These are phyloP conservation scores for Polyporus arcularius DNA, from an alignment of 768 basidiomycete genomes.

Conservation along the genomic window DNA sequence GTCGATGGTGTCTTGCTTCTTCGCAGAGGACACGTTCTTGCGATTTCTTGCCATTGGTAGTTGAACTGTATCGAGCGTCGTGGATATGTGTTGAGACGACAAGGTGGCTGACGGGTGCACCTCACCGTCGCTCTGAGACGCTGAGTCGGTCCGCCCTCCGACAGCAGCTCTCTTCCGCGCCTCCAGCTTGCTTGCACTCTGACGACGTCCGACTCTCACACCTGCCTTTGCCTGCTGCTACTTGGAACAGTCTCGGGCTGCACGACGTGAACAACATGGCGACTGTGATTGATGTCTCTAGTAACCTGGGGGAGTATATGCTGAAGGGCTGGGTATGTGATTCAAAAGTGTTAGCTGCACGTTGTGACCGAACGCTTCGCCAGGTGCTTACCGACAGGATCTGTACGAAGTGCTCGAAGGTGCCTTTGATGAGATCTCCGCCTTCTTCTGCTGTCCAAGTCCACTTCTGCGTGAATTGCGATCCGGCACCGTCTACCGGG, in stretches of 20 bases:
- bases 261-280: conserved; percentile 39
- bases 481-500: conserved; percentile 25
- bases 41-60: conserved; percentile 26
- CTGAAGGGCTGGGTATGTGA: conserved; percentile 71
- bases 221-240: no score
- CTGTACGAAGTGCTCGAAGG: conserved; percentile 59
- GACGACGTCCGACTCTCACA: no score
- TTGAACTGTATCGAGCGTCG: background rate
- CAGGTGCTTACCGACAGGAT: conserved; percentile 67
- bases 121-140: no score
- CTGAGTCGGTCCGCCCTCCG: no score
- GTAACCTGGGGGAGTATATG: conserved; percentile 68
- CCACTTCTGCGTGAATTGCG: conserved; percentile 68
- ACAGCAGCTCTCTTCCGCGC: no score
- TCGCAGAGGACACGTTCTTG: conserved; percentile 9
- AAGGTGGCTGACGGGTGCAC: background rate
- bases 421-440: conserved; percentile 79
- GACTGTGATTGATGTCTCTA: conserved; percentile 57
- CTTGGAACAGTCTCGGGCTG: no score
- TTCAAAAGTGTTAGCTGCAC: background rate
- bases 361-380: background rate
- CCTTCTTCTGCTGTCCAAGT: conserved; percentile 37
- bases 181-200: no score
- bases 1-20: conserved; percentile 29
- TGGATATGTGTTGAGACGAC: background rate